Percentiles rank a stretch among this genome's conserved stretches.
Conservation (phyloP, 306 rosid species). For the Malus orientalis region DNA sequence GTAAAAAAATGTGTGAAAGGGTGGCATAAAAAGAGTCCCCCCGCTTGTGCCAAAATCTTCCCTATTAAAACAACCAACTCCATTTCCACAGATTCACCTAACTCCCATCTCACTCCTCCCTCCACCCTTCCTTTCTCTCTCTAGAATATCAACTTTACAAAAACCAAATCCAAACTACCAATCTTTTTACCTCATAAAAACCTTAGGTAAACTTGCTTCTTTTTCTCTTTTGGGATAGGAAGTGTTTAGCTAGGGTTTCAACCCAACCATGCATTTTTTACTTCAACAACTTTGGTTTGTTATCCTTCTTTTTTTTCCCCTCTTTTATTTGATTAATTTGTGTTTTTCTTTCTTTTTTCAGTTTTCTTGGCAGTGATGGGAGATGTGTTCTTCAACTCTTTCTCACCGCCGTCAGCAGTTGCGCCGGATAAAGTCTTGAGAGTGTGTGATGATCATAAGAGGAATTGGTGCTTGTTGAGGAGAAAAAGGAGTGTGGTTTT, state of each 20-base stretch:
- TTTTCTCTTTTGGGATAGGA: slow-evolving; percentile 14
- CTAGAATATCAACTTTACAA: neutral
- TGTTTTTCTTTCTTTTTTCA: neutral
- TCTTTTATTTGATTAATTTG: slow-evolving; percentile 1
- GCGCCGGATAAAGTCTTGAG: slow-evolving; percentile 19
- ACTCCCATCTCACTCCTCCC: slow-evolving; percentile 54
- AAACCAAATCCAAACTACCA: slow-evolving; percentile 26
- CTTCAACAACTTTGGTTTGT: slow-evolving; percentile 20
- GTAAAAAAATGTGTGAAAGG: slow-evolving; percentile 30
- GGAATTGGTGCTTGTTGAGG: slow-evolving; percentile 22
- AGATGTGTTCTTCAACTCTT: slow-evolving; percentile 42
- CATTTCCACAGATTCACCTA: slow-evolving; percentile 39
- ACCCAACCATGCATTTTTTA: slow-evolving; percentile 37
- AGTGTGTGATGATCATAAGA: slow-evolving; percentile 16
- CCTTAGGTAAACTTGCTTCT: slow-evolving; percentile 30
- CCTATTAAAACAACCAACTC: slow-evolving; percentile 12
- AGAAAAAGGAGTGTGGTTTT: slow-evolving; percentile 31
- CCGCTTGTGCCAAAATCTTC: slow-evolving; percentile 15
- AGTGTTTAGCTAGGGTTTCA: slow-evolving; percentile 40
- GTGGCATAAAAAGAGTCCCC: slow-evolving; percentile 69
- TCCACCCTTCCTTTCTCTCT: neutral
- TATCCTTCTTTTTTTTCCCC: neutral
- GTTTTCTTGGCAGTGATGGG: slow-evolving; percentile 42
- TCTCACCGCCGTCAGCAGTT: slow-evolving; percentile 21
- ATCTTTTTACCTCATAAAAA: slow-evolving; percentile 25